Conservation (phyloP, 2,329 filamentous ascomycete species). For the Talaromyces sp. region DNA sequence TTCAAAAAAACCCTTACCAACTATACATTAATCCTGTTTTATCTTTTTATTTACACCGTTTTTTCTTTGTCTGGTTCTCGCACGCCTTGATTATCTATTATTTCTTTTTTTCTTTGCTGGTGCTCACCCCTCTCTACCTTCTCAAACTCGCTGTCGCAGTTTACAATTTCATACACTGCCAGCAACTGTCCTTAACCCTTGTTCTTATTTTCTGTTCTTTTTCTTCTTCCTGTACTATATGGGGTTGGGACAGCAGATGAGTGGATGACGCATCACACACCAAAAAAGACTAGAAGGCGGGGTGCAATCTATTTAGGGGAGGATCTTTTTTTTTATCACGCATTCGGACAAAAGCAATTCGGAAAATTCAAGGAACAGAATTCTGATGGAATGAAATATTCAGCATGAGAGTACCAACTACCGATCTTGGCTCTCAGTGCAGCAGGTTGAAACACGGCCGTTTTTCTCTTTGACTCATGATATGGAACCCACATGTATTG, state of each 20-base stretch:
- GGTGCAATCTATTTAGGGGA: slow-evolving; percentile 14
- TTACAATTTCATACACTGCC: background rate
- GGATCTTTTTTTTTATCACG: slow-evolving; percentile 12
- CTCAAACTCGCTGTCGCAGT: slow-evolving; percentile 3
- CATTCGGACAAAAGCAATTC: slow-evolving; percentile 21
- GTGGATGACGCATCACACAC: slow-evolving; percentile 13
- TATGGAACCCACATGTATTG: slow-evolving; percentile 19
- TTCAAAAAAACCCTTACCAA: slow-evolving; percentile 23
- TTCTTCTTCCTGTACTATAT: slow-evolving; percentile 25
- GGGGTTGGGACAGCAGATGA: slow-evolving; percentile 16
- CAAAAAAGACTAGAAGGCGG: slow-evolving; percentile 31
- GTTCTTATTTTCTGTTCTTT: slow-evolving; percentile 9
- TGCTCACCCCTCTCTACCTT: slow-evolving; percentile 15
- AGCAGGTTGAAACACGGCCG: slow-evolving; percentile 15
- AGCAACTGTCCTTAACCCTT: slow-evolving; percentile 10
- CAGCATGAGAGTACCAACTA: slow-evolving; percentile 8
- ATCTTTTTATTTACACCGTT: slow-evolving; percentile 23
- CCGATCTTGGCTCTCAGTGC: slow-evolving; percentile 5
- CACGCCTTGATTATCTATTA: slow-evolving; percentile 21
- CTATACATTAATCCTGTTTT: slow-evolving; percentile 28
- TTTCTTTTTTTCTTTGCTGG: slow-evolving; percentile 16
- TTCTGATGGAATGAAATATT: slow-evolving; percentile 2
- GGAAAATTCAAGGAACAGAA: slow-evolving; percentile 11
- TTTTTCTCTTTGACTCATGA: slow-evolving; percentile 20
- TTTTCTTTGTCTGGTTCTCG: slow-evolving; percentile 10